Conservation (phyloP, 1,139 yeast genomes). For the Candida tunisiensis region DNA sequence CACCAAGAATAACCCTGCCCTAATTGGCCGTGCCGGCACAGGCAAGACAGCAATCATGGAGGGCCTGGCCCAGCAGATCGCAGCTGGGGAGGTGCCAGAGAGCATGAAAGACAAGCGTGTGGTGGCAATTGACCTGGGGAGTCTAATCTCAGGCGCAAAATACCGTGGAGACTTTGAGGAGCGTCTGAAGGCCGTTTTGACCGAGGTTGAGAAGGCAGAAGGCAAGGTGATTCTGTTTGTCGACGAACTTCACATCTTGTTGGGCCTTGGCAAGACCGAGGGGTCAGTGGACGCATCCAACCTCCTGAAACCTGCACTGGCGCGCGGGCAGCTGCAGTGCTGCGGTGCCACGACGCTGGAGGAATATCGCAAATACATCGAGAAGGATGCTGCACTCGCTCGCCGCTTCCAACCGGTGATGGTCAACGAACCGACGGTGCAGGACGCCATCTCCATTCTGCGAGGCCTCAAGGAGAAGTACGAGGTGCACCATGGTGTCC, state of each 20-base stretch:
- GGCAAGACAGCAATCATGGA: conserved; percentile 97
- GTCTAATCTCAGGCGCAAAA: conserved; percentile 96
- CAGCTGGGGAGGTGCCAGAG: conserved; percentile 89
- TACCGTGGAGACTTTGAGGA: conserved; percentile 98
- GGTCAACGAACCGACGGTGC: conserved; percentile 83
- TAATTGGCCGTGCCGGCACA: conserved; percentile 98
- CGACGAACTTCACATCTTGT: conserved; percentile 96
- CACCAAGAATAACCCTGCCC: conserved; percentile 88
- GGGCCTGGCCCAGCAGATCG: conserved; percentile 95
- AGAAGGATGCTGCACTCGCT: conserved; percentile 97
- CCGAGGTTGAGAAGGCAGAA: conserved; percentile 79
- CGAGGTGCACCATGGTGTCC: conserved; percentile 96
- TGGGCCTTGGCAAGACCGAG: conserved; percentile 88
- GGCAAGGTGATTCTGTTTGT: conserved; percentile 78
- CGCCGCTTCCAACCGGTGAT: conserved; percentile 96
- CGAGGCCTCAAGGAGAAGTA: conserved; percentile 94
- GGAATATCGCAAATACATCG: conserved; percentile 82
- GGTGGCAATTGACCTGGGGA: conserved; percentile 84
- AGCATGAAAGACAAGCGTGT: conserved; percentile 66
- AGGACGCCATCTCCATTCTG: conserved; percentile 87
- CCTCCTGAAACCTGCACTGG: conserved; percentile 89
- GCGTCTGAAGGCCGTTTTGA: conserved; percentile 87
- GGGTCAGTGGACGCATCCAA: conserved; percentile 99
- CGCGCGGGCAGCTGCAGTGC: conserved; percentile 91
- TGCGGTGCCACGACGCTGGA: conserved; percentile 96